These are phyloP conservation scores for Nyctanthes arbortristis DNA, from an alignment of 257 asterid species.

Conservation along the genomic window DNA sequence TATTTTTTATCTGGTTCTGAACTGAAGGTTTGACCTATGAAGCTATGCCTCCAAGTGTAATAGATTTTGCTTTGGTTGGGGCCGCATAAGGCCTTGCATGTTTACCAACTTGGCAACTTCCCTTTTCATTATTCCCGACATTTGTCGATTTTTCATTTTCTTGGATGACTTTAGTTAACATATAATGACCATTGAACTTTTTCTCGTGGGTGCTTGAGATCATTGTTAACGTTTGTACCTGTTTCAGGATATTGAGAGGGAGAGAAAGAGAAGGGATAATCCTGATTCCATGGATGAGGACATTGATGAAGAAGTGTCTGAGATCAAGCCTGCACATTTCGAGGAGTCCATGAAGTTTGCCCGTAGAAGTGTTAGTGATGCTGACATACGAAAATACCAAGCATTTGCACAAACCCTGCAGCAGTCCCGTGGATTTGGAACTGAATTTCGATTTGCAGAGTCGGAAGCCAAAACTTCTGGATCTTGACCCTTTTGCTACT, in stretches of 20 bases:
- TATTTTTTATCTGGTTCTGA: background rate
- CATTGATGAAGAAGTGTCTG: conserved; percentile 51
- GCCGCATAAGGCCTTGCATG: background rate
- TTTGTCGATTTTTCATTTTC: background rate
- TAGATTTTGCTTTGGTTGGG: background rate
- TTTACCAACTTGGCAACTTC: background rate
- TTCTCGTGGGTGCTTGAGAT: background rate
- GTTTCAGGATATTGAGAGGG: conserved; percentile 59
- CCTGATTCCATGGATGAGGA: conserved; percentile 63
- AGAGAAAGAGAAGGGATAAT: conserved; percentile 39
- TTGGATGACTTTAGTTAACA: no score
- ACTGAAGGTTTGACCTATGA: background rate
- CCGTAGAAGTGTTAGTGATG: conserved; percentile 66
- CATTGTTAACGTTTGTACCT: background rate
- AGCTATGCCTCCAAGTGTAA: background rate
- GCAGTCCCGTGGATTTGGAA: conserved; percentile 70
- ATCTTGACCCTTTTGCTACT: conserved; percentile 51
- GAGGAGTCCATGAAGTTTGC: conserved; percentile 77
- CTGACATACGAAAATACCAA: conserved; percentile 71
- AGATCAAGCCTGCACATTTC: conserved; percentile 61
- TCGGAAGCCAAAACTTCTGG: conserved; percentile 30
- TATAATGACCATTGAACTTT: background rate
- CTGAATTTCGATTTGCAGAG: conserved; percentile 63
- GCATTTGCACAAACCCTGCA: conserved; percentile 66
- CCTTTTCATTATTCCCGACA: background rate